phyloP scores from a whole-genome alignment of 31 red algal species.

The Porphyra umbilicalis region DNA sequence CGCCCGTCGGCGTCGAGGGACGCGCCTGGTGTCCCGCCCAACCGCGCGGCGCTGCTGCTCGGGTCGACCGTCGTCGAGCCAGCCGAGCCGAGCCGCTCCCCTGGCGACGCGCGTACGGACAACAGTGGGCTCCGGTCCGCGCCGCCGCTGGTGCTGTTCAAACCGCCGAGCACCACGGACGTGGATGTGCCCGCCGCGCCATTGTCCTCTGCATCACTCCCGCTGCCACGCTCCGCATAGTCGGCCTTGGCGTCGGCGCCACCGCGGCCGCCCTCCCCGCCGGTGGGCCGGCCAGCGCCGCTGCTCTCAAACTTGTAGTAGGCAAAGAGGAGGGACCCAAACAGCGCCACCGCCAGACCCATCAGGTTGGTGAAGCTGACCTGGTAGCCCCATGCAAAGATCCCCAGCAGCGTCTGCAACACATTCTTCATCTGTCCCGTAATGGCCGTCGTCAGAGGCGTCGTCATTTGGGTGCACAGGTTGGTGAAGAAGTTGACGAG shows the following conservation, averaged over 20 bases:
- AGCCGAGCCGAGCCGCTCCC: too few species aligned
- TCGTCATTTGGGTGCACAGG: constrained; percentile 81
- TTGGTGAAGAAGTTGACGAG: constrained; percentile 97
- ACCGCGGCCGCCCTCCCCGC: not conserved
- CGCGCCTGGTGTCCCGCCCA: too few species aligned
- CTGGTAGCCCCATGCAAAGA: constrained; percentile 77
- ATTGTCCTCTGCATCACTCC: not conserved
- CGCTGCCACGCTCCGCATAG: not conserved
- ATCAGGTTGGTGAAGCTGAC: constrained; percentile 73
- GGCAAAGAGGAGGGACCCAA: constrained; percentile 72
- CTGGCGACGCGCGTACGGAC: too few species aligned
- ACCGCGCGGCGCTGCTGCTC: too few species aligned
- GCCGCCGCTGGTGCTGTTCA: not conserved
- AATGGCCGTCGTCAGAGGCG: constrained; percentile 83
- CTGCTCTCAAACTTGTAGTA: constrained; percentile 46
- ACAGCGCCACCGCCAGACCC: constrained; percentile 68
- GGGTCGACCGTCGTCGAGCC: too few species aligned
- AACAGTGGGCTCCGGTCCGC: not conserved
- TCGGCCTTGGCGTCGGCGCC: not conserved
- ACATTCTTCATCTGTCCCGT: constrained; percentile 96
- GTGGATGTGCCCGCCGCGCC: not conserved
- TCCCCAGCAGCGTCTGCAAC: constrained; percentile 86
- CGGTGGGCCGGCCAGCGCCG: not conserved
- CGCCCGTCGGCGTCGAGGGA: not conserved
- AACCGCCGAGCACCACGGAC: not conserved